A percentile compares a stretch with the other conserved stretches of the same genome.
Conservation (phyloP, 257 asterid species). For the Ophiorrhiza pumila region DNA sequence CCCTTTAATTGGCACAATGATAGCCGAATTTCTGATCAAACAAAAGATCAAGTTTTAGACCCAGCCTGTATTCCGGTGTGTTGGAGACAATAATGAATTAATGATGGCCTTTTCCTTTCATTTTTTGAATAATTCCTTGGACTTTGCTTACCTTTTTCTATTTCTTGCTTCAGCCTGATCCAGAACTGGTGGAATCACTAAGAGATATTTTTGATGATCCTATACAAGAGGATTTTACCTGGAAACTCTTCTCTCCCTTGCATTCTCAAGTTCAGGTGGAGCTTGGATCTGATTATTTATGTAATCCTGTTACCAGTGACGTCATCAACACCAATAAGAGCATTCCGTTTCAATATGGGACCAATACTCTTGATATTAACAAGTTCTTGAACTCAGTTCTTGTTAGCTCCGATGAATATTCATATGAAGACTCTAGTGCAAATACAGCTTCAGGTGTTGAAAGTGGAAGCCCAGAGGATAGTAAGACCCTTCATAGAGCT, state of each 20-base stretch:
- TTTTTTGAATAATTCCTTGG: neutral
- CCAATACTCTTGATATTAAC: slow-evolving; percentile 43
- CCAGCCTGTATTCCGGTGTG: slow-evolving; percentile 52
- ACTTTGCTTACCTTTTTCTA: slow-evolving; percentile 1
- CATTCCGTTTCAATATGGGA: slow-evolving; percentile 48
- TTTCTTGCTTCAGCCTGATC: slow-evolving; percentile 47
- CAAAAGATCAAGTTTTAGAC: slow-evolving; percentile 29
- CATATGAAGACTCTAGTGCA: slow-evolving; percentile 23
- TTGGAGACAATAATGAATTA: slow-evolving; percentile 5
- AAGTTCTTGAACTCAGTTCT: slow-evolving; percentile 59
- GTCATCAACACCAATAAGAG: slow-evolving; percentile 21
- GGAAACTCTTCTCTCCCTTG: slow-evolving; percentile 64
- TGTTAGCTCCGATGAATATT: slow-evolving; percentile 46
- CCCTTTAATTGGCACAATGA: slow-evolving; percentile 23
- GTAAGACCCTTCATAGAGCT: neutral
- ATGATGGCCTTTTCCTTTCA: neutral
- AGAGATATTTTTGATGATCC: slow-evolving; percentile 38
- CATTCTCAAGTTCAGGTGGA: slow-evolving; percentile 66
- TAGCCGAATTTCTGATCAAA: slow-evolving; percentile 25
- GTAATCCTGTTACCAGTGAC: slow-evolving; percentile 28
- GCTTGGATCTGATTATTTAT: slow-evolving; percentile 47
- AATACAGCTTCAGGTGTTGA: slow-evolving; percentile 15
- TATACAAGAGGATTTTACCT: slow-evolving; percentile 32
- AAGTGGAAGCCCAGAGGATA: slow-evolving; percentile 11
- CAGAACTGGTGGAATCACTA: slow-evolving; percentile 54